Evolutionary conservation across 805 yeast genomes (phyloP), one percentile per base, ranked within the genome.

Genomic region (Brettanomyces custersianus): DNA sequence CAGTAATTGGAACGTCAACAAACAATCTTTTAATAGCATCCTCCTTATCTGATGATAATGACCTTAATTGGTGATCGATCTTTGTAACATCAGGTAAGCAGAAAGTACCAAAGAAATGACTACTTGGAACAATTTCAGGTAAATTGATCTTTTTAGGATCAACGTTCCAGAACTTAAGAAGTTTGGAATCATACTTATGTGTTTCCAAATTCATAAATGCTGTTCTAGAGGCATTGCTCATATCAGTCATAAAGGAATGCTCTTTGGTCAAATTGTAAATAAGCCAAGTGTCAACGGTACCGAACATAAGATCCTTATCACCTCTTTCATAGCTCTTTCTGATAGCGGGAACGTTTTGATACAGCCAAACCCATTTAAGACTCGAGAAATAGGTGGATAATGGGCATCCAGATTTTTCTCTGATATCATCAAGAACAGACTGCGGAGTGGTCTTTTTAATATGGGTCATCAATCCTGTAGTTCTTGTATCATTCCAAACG

Each of bases 401-500:
- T 22, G 95, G 95, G 48, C 88, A 71, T 8, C 97, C 97, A 29
- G 85, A 80, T 46, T 71, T 74, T 45, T 70, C 65, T 49, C 73
- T 68, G 47, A 86, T 65, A 37, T 66, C 66, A 30, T 70, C 74
- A 43, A 82, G 70, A 34, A 66, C 67, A 22, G 71, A 77, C 30
- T 65, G 68, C 19, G 77, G 66, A 19, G 72, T 67, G 46, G 66
- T 65, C 39, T 66, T 62, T 47, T 70, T 71, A 54, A 80, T 66
- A 44, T 76, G 72, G 42, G 72, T 72, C 36, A 86, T 87, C 33
- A 83, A 70, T 15, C 68, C 74, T 8, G 82, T 62, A 28, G 94
- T 90, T 53, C 97, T 73, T 28, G 94, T 83, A 62, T 88, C 97
- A 43, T 90, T 84, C 97, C 97, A 88, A 25, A 88, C 94, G 56